Percentiles rank a stretch among this genome's conserved stretches.
phyloP scores from a whole-genome alignment of 1,139 yeast genomes.

The Pichia sp. region DNA sequence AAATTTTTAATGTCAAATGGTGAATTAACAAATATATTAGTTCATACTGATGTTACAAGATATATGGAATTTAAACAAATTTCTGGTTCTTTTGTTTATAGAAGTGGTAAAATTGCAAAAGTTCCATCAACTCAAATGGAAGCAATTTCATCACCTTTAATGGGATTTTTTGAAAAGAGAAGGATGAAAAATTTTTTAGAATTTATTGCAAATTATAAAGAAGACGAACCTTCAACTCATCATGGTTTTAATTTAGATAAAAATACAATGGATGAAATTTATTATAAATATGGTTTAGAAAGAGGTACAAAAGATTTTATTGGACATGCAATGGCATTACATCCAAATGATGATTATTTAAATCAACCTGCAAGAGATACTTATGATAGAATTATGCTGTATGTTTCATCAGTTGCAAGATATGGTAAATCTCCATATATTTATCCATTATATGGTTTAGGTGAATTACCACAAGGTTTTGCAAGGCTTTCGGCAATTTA shows the following conservation, averaged over 20 bases:
- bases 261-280: constrained; percentile 89
- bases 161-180: constrained; percentile 95
- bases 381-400: constrained; percentile 75
- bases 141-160: constrained; percentile 83
- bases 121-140: constrained; percentile 91
- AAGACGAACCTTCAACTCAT: constrained; percentile 73
- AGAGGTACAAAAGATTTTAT: constrained; percentile 92
- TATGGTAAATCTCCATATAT: constrained; percentile 96
- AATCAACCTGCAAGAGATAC: constrained; percentile 90
- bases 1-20: constrained; percentile 98
- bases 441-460: constrained; percentile 93
- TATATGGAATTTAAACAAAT: constrained; percentile 95
- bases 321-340: constrained; percentile 98
- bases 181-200: constrained; percentile 90
- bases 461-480: constrained; percentile 97
- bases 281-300: constrained; percentile 84
- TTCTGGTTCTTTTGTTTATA: constrained; percentile 89
- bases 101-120: constrained; percentile 85
- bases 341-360: constrained; percentile 88
- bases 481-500: constrained; percentile 95
- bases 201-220: constrained; percentile 77
- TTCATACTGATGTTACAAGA: constrained; percentile 91
- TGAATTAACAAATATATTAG: constrained; percentile 89
- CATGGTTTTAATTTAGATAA: constrained; percentile 80
- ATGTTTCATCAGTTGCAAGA: constrained; percentile 85